Percentiles rank a stretch among this genome's conserved stretches.
Evolutionary conservation across 2,329 filamentous ascomycete species (phyloP).

Genomic region (Fusarium marasasianum): DNA sequence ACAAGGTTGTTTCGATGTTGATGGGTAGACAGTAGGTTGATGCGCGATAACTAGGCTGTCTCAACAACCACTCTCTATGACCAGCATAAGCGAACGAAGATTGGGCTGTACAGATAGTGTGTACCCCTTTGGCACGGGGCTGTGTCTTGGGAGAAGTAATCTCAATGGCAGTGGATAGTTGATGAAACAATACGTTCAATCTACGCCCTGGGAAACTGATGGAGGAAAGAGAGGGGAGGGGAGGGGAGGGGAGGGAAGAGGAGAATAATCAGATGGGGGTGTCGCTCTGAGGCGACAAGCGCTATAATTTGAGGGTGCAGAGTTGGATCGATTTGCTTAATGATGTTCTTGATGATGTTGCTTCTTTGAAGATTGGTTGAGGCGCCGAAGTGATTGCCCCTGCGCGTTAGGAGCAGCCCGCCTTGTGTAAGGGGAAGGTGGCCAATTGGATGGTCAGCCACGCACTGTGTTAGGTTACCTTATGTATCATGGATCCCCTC

Average conservation of each 20-base stretch:
- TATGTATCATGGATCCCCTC: not conserved
- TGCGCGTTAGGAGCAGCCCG: not conserved
- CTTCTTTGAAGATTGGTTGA: slow-evolving; percentile 25
- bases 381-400: slow-evolving; percentile 8
- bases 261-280: not conserved
- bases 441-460: slow-evolving; percentile 1
- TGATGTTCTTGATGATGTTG: slow-evolving; percentile 14
- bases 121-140: slow-evolving; percentile 21
- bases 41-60: not conserved
- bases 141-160: not conserved
- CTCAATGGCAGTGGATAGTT: not conserved
- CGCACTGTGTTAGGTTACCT: slow-evolving; percentile 4
- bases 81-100: slow-evolving; percentile 4
- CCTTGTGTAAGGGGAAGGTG: slow-evolving; percentile 6
- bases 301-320: slow-evolving; percentile 1
- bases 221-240: not conserved
- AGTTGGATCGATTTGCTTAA: not conserved
- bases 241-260: not conserved
- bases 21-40: not conserved
- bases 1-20: not conserved
- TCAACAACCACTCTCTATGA: slow-evolving; percentile 10
- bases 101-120: not conserved
- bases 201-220: not conserved
- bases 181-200: slow-evolving; percentile 12
- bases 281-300: not conserved